These are phyloP conservation scores for Umbelopsis ramanniana DNA, from an alignment of 192 early-diverging fungal species.

Conservation along the genomic window DNA sequence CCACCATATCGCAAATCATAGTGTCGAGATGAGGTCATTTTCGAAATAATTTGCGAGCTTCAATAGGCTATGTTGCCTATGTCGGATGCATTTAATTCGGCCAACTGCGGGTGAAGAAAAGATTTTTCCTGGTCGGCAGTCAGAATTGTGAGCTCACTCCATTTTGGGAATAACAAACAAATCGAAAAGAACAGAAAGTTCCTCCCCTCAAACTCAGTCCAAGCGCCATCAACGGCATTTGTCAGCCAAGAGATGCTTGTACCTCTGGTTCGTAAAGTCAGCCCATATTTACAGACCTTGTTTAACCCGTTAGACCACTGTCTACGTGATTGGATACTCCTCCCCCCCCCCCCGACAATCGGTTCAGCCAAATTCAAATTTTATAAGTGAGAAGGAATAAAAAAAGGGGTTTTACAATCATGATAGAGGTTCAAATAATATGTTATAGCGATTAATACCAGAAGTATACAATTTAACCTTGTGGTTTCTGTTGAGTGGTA, in stretches of 20 bases:
- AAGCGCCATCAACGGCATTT: neutral
- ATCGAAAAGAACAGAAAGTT: neutral
- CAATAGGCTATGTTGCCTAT: too few species aligned
- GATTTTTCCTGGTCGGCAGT: neutral
- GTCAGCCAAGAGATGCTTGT: neutral
- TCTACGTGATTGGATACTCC: too few species aligned
- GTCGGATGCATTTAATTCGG: neutral
- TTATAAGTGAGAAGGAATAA: neutral
- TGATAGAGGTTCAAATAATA: neutral
- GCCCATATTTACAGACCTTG: too few species aligned
- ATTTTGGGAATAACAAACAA: neutral
- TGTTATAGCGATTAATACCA: neutral
- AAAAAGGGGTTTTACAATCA: slow-evolving; percentile 15
- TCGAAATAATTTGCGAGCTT: too few species aligned
- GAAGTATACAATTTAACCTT: slow-evolving; percentile 43
- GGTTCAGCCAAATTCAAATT: neutral
- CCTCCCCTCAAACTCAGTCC: neutral
- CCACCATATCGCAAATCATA: neutral
- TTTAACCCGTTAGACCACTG: too few species aligned
- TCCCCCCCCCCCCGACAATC: too few species aligned
- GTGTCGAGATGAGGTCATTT: too few species aligned
- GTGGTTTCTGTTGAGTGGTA: slow-evolving; percentile 60
- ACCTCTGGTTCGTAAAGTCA: too few species aligned
- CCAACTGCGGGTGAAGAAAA: neutral
- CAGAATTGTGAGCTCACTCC: neutral